Percentiles rank a stretch among this genome's conserved stretches.
phyloP scores from a whole-genome alignment of 2,329 filamentous ascomycete genomes.

The Boeremia lycopersici region DNA sequence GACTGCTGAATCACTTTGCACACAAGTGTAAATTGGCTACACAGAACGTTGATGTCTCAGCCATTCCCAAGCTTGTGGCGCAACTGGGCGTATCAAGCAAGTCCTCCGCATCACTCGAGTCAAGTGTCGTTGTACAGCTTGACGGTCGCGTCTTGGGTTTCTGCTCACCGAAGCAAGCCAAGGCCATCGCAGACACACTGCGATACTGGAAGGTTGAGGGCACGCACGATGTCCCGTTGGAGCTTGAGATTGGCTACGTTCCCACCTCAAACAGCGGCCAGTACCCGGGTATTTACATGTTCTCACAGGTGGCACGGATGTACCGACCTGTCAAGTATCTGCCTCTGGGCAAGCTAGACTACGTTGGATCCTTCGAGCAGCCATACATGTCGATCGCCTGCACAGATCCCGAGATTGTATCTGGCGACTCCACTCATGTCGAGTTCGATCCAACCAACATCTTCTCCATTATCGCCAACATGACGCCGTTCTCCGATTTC shows the following conservation, averaged over 20 bases:
- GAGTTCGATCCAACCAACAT: conserved; percentile 96
- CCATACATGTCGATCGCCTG: conserved; percentile 98
- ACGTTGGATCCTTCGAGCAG: conserved; percentile 91
- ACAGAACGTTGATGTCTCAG: conserved; percentile 72
- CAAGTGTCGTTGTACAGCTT: conserved; percentile 87
- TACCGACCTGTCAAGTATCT: conserved; percentile 91
- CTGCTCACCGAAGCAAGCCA: conserved; percentile 83
- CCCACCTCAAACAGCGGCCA: conserved; percentile 89
- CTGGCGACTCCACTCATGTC: conserved; percentile 90
- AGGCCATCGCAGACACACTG: conserved; percentile 81
- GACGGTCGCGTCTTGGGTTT: conserved; percentile 90
- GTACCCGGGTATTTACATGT: conserved; percentile 95
- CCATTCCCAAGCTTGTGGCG: conserved; percentile 73
- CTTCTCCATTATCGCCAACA: conserved; percentile 94
- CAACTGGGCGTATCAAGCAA: conserved; percentile 79
- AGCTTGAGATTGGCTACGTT: conserved; percentile 91
- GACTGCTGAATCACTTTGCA: conserved; percentile 90
- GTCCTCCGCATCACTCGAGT: conserved; percentile 78
- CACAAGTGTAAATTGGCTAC: conserved; percentile 95
- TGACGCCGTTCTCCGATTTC: conserved; percentile 98
- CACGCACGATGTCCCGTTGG: conserved; percentile 75
- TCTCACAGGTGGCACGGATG: conserved; percentile 83
- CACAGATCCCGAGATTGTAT: conserved; percentile 82
- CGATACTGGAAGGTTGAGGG: conserved; percentile 96
- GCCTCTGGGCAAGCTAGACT: conserved; percentile 82